These are phyloP conservation scores for Paramyrothecium roridum DNA, from an alignment of 2,329 filamentous ascomycete genomes.

Conservation along the genomic window DNA sequence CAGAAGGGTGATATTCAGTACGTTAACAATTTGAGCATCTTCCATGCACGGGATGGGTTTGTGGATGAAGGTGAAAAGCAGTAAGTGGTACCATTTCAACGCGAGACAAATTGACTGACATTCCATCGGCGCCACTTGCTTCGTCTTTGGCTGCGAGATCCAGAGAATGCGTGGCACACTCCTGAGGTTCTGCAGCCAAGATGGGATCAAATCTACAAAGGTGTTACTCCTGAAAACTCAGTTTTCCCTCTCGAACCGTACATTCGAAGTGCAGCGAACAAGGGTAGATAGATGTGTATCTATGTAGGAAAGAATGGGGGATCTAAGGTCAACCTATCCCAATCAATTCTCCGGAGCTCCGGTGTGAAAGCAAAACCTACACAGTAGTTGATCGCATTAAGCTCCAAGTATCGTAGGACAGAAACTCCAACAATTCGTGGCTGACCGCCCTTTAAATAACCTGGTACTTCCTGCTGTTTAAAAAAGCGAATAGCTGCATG, in stretches of 20 bases:
- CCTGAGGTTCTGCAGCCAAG: conserved; percentile 37
- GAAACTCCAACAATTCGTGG: too few relatives aligned
- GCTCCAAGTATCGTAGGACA: too few relatives aligned
- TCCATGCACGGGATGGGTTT: conserved; percentile 49
- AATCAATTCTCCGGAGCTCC: too few relatives aligned
- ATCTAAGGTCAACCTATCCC: too few relatives aligned
- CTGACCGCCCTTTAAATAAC: too few relatives aligned
- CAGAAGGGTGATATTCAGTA: conserved; percentile 50
- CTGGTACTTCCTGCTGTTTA: too few relatives aligned
- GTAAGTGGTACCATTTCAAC: conserved; percentile 23
- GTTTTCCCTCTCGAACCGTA: conserved; percentile 53
- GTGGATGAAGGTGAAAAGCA: conserved; percentile 35
- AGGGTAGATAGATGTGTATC: neutral
- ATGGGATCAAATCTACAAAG: conserved; percentile 51
- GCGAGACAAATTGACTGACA: neutral
- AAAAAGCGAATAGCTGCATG: too few relatives aligned
- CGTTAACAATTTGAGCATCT: conserved; percentile 50
- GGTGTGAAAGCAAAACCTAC: too few relatives aligned
- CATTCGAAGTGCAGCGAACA: conserved; percentile 14
- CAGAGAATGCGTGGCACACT: conserved; percentile 43
- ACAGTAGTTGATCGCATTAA: too few relatives aligned
- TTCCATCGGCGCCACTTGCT: conserved; percentile 38
- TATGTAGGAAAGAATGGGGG: too few relatives aligned
- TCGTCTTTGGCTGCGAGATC: conserved; percentile 45
- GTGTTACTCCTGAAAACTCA: conserved; percentile 44